phyloP scores from a whole-genome alignment of 768 basidiomycete genomes.

The Leccinum boreale region DNA sequence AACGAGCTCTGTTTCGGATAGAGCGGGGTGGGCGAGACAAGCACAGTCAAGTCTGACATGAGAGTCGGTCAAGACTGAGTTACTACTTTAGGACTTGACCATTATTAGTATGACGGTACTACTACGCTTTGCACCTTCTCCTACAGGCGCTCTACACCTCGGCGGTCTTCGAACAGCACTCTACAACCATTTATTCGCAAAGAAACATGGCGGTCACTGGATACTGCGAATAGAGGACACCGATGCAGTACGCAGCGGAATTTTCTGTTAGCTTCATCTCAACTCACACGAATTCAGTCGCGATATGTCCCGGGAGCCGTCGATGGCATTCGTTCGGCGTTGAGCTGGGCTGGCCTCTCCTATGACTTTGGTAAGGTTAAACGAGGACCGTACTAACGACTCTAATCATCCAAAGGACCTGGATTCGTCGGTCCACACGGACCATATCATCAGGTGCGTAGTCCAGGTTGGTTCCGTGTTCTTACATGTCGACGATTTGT shows the following conservation, averaged over 20 bases:
- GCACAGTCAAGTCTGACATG: conserved; percentile 32
- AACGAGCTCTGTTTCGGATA: conserved; percentile 21
- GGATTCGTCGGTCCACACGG: conserved; percentile 69
- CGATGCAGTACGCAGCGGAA: conserved; percentile 64
- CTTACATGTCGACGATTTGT: conserved; percentile 4
- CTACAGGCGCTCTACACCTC: conserved; percentile 91
- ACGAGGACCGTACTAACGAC: conserved; percentile 11
- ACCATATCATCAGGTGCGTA: conserved; percentile 80
- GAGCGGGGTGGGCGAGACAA: conserved; percentile 30
- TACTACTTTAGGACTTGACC: background rate
- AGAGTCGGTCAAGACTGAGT: too few species aligned
- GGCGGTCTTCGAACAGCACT: conserved; percentile 93
- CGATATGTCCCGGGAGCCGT: conserved; percentile 82
- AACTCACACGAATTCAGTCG: conserved; percentile 43
- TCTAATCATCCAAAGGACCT: conserved; percentile 54
- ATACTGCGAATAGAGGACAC: conserved; percentile 94
- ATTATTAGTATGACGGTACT: conserved; percentile 48
- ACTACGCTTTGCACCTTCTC: conserved; percentile 94
- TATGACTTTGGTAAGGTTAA: conserved; percentile 76
- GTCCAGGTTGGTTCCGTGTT: background rate
- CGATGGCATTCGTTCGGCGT: conserved; percentile 68
- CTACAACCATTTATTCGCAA: conserved; percentile 86
- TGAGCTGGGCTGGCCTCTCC: conserved; percentile 89
- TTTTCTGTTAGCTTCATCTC: background rate
- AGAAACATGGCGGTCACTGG: conserved; percentile 83